These are phyloP conservation scores for Geotrichum cucujoidarum DNA, from an alignment of 1,139 yeast genomes.

Conservation along the genomic window DNA sequence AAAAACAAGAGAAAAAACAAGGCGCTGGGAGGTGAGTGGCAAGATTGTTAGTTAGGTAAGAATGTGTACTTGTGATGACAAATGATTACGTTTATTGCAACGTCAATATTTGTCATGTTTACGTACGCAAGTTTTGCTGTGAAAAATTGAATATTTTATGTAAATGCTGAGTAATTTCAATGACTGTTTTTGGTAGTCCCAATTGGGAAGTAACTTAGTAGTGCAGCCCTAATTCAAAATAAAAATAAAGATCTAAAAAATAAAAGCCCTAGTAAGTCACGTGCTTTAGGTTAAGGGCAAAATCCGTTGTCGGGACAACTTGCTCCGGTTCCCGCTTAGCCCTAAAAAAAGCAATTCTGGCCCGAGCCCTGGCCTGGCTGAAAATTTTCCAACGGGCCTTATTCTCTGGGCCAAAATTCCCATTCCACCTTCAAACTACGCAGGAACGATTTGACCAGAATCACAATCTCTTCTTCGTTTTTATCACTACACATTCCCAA, in stretches of 20 bases:
- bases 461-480: no score
- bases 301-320: not conserved
- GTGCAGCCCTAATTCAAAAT: no score
- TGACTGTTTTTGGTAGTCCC: not conserved
- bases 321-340: no score
- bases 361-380: not conserved
- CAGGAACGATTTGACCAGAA: no score
- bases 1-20: conserved; percentile 6
- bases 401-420: conserved; percentile 20
- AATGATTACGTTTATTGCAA: no score
- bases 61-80: not conserved
- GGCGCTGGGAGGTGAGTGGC: not conserved
- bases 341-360: conserved; percentile 6
- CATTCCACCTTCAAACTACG: no score
- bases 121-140: no score
- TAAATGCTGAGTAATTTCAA: not conserved
- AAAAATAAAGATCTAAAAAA: not conserved
- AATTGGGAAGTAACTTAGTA: not conserved
- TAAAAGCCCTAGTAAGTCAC: not conserved
- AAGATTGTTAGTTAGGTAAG: not conserved
- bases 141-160: conserved; percentile 1
- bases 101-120: no score
- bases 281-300: not conserved
- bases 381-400: conserved; percentile 2
- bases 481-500: not conserved